phyloP scores from a whole-genome alignment of 306 rosid species.

The Sphenostylis stenocarpa region DNA sequence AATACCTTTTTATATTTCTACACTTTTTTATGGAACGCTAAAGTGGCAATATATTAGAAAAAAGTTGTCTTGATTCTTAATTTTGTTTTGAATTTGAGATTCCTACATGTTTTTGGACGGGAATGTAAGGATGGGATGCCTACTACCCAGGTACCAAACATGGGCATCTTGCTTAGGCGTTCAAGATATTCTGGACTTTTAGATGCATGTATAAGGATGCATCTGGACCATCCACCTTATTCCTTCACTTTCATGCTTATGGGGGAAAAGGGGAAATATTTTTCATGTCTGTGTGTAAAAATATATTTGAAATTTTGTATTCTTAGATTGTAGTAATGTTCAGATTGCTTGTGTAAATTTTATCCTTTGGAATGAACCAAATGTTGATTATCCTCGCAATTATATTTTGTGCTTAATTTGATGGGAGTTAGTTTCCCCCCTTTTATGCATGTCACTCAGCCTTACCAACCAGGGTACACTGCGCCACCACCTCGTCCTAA shows the following conservation, averaged over 20 bases:
- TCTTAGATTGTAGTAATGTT: neutral
- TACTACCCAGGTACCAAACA: neutral
- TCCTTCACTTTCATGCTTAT: neutral
- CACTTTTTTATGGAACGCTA: neutral
- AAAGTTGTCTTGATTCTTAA: neutral
- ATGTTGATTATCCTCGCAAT: constrained; percentile 5
- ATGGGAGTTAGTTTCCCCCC: neutral
- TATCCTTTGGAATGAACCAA: constrained; percentile 15
- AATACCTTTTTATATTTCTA: neutral
- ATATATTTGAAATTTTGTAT: neutral
- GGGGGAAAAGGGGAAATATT: neutral
- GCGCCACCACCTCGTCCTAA: constrained; percentile 83
- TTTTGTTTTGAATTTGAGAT: neutral
- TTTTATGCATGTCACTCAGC: constrained; percentile 47
- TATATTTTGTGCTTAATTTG: constrained; percentile 16
- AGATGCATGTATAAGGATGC: neutral
- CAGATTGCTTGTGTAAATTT: neutral
- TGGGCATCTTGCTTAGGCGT: neutral
- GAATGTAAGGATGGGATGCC: neutral
- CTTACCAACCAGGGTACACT: constrained; percentile 79
- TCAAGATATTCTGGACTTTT: constrained; percentile 12
- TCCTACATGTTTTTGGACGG: neutral
- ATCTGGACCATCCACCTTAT: neutral
- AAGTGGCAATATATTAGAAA: neutral
- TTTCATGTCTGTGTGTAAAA: neutral